Evolutionary conservation across 352 stramenopile species (phyloP), one percentile per base, ranked within the genome.

Genomic region (Lagenidium giganteum): DNA sequence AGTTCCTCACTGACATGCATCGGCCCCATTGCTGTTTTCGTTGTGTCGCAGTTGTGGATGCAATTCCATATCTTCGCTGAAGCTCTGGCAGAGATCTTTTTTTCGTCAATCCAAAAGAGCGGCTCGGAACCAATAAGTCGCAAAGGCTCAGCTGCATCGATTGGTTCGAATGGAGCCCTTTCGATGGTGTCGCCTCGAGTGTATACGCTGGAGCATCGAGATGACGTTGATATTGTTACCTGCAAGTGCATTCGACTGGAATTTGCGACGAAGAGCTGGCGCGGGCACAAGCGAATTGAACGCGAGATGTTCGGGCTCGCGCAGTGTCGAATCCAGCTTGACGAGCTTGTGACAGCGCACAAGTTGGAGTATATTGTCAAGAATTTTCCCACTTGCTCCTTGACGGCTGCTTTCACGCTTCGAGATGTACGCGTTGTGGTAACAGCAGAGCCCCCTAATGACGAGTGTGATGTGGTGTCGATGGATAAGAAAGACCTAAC

Each of bases 31-130:
- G 13, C 37, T 12, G n/a, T 13, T 39, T 7, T 31, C 45, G 11
- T 28, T n/a, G n/a, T 33, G n/a, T 28, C 22, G 35, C 45, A 89
- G 77, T 84, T 87, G 28, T 90, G 72, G 74, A 36, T 87, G 5
- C 78, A 90, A 39, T 90, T 90, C 34, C 68, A 87, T 39, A 27
- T 83, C n/a, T 90, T 87, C 27, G 64, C 67, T 1, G 78, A 90
- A 24, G 48, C 80, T 18, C 30, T 87, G 12, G 75, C 74, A 0
- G 78, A 87, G 24, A 71, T 90, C 26, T 81, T 77, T 43, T 82
- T 87, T 17, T 61, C 59, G 7, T 69, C 55, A 0, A 54, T 74
- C 3, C 73, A 83, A 22, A 57, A 61, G 12, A 63, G 61, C n/a
- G 64, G 79, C 28, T 25, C 54, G 1, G 37, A 37, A 9, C 35